phyloP scores from a whole-genome alignment of 768 basidiomycete genomes.

The Rossbeevera mucosa region DNA sequence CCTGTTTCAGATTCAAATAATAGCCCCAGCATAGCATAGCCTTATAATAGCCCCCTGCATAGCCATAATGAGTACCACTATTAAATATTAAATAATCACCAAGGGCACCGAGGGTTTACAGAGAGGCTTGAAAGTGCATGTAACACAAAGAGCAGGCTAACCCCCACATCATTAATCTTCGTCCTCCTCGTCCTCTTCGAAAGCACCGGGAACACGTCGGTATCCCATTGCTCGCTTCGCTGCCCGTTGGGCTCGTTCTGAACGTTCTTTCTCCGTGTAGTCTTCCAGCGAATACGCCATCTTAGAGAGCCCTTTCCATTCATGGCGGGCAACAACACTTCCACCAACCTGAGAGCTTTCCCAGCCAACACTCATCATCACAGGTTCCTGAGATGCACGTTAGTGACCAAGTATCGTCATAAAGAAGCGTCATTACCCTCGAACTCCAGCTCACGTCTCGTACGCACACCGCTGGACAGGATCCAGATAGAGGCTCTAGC shows the following conservation, averaged over 20 bases:
- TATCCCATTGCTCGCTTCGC: slow-evolving; percentile 8
- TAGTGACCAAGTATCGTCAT: not conserved
- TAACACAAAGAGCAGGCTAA: not conserved
- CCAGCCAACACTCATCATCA: slow-evolving; percentile 92
- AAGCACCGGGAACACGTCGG: slow-evolving; percentile 26
- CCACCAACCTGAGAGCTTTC: slow-evolving; percentile 51
- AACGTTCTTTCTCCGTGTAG: slow-evolving; percentile 55
- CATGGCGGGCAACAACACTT: slow-evolving; percentile 84
- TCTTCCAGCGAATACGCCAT: slow-evolving; percentile 64
- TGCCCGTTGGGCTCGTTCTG: slow-evolving; percentile 30
- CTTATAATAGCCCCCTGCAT: no score
- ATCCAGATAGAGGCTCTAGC: slow-evolving; percentile 26
- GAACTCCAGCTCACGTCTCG: slow-evolving; percentile 97
- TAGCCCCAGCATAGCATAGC: no score
- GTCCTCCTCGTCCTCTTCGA: slow-evolving; percentile 22
- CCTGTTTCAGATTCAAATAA: no score
- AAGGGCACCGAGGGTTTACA: no score
- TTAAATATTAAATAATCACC: no score
- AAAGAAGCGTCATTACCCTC: slow-evolving; percentile 42
- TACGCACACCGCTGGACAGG: slow-evolving; percentile 51
- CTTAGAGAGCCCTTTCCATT: slow-evolving; percentile 92
- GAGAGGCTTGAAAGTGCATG: not conserved
- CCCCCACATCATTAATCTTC: slow-evolving; percentile 8
- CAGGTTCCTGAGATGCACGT: slow-evolving; percentile 58
- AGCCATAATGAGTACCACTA: no score